A percentile compares a stretch with the other conserved stretches of the same genome.
phyloP scores from a whole-genome alignment of 495 filamentous ascomycete genomes.

The Podospora didyma region DNA sequence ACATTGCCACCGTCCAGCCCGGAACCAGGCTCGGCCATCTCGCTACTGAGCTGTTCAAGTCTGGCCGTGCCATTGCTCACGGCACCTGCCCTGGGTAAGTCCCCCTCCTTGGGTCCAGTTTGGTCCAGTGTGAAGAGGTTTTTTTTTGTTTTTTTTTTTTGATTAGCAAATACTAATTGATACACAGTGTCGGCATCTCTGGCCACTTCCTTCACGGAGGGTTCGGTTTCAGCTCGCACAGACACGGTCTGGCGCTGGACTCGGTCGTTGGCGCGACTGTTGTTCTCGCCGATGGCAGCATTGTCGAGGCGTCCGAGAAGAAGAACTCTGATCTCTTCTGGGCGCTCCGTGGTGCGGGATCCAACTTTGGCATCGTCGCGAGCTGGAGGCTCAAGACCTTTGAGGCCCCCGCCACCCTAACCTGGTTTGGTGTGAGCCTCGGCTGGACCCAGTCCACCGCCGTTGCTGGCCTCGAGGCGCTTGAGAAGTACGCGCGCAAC shows the following conservation, averaged over 20 bases:
- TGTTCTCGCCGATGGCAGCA: conserved; percentile 43
- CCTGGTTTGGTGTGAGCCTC: conserved; percentile 31
- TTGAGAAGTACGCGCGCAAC: conserved; percentile 29
- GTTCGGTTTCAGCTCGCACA: conserved; percentile 44
- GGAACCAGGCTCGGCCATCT: conserved; percentile 40
- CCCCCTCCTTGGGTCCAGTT: neutral
- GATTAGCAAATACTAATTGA: conserved; percentile 5
- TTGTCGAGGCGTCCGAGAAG: conserved; percentile 46
- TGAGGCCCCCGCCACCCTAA: conserved; percentile 31
- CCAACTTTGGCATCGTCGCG: conserved; percentile 33
- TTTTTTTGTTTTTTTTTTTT: neutral
- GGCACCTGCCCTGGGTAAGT: conserved; percentile 44
- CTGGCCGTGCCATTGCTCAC: conserved; percentile 39
- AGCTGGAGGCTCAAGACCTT: conserved; percentile 34
- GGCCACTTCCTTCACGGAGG: conserved; percentile 45
- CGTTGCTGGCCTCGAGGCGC: conserved; percentile 26
- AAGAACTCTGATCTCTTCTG: conserved; percentile 58
- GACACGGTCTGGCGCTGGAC: conserved; percentile 35
- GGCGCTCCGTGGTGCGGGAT: conserved; percentile 57
- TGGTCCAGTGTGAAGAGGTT: neutral
- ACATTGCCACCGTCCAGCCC: conserved; percentile 38
- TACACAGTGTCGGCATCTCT: conserved; percentile 36
- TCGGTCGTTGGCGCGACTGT: neutral
- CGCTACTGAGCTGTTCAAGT: conserved; percentile 36
- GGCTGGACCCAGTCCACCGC: conserved; percentile 22